A percentile compares a stretch with the other conserved stretches of the same genome.
phyloP scores from a whole-genome alignment of 192 early-diverging fungal species.

The Coemansia sp. region DNA sequence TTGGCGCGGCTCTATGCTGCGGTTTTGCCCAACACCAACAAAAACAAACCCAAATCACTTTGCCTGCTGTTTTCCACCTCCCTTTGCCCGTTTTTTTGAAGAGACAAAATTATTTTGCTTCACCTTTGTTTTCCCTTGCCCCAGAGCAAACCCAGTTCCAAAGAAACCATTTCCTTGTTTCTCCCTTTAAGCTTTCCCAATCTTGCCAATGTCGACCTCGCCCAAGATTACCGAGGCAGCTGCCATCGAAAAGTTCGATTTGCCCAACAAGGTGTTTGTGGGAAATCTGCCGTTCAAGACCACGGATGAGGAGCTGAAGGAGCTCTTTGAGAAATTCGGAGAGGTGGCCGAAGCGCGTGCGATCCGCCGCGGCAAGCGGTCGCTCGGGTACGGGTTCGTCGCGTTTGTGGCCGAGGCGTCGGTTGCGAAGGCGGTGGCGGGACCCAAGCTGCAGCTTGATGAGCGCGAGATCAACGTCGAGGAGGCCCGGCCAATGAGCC shows the following conservation, averaged over 20 bases:
- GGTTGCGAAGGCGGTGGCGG: conserved; percentile 66
- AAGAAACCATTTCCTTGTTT: not conserved
- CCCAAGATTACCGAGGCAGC: conserved; percentile 25
- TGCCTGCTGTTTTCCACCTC: not conserved
- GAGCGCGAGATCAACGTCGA: conserved; percentile 92
- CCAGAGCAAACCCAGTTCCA: too few species aligned
- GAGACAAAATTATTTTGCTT: too few species aligned
- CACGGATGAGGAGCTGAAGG: conserved; percentile 73
- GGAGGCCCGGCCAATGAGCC: conserved; percentile 67
- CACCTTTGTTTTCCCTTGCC: too few species aligned
- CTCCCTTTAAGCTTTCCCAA: not conserved
- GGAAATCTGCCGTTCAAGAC: conserved; percentile 93
- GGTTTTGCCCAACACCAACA: too few species aligned
- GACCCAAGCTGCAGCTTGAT: conserved; percentile 71
- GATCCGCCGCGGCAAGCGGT: conserved; percentile 76
- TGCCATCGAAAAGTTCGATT: conserved; percentile 13
- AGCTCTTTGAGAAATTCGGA: conserved; percentile 70
- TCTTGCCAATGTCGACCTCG: conserved; percentile 26
- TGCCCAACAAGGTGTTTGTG: conserved; percentile 84
- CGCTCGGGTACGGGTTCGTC: conserved; percentile 94
- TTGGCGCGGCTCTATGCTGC: not conserved
- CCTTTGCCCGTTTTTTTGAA: not conserved
- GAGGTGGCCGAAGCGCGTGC: conserved; percentile 75
- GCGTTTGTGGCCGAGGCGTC: conserved; percentile 71
- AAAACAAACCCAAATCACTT: not conserved